Evolutionary conservation across 2,329 filamentous ascomycete genomes (phyloP).

Genomic region (Paecilomyces sp.): DNA sequence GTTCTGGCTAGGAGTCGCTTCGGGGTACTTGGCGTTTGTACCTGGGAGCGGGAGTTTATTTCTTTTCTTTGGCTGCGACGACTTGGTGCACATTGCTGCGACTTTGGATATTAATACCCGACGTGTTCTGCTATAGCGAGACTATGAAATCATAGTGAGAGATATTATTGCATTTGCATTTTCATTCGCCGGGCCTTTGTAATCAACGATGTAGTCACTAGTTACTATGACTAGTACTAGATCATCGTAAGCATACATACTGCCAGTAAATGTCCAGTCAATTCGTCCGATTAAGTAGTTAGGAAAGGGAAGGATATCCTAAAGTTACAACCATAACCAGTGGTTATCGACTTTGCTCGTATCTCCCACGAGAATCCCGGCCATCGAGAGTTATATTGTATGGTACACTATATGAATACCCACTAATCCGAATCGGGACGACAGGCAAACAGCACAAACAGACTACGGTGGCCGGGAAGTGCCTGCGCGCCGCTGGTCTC

Average conservation of each 20-base stretch:
- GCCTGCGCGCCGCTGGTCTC: neutral
- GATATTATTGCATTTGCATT: too few relatives aligned
- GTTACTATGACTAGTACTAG: too few relatives aligned
- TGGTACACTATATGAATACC: too few relatives aligned
- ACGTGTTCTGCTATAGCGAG: slow-evolving; percentile 4
- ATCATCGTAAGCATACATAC: too few relatives aligned
- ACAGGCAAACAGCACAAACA: neutral
- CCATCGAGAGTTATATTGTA: too few relatives aligned
- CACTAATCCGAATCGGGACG: neutral
- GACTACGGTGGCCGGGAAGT: neutral
- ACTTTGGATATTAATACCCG: slow-evolving; percentile 12
- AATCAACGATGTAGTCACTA: too few relatives aligned
- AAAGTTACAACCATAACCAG: too few relatives aligned
- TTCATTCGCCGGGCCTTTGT: neutral
- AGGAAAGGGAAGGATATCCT: too few relatives aligned
- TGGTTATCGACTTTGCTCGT: too few relatives aligned
- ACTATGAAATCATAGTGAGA: neutral
- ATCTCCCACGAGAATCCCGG: too few relatives aligned
- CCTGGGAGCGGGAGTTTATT: neutral
- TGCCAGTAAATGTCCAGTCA: too few relatives aligned
- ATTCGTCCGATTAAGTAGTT: too few relatives aligned
- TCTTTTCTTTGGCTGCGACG: neutral
- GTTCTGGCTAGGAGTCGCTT: neutral
- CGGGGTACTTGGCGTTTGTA: slow-evolving; percentile 4
- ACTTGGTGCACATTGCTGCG: slow-evolving; percentile 3